Evolutionary conservation across 2,329 filamentous ascomycete genomes (phyloP).

Genomic region (Zelopaecilomyces penicillatus): DNA sequence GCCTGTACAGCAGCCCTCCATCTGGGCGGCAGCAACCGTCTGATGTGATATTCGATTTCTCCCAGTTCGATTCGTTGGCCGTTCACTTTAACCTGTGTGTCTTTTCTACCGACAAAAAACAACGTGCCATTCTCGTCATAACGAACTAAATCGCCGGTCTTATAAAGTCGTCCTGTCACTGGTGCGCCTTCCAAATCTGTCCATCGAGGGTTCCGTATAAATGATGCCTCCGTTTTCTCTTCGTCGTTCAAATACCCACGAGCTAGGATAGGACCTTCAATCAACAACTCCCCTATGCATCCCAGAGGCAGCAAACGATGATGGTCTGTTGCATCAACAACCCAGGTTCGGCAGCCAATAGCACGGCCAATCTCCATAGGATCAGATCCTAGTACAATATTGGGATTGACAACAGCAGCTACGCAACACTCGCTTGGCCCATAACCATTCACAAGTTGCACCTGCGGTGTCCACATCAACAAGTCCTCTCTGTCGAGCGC

Average conservation of each 20-base stretch:
- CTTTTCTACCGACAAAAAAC: conserved; percentile 40
- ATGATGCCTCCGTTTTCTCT: background rate
- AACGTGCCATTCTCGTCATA: conserved; percentile 30
- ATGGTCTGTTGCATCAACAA: background rate
- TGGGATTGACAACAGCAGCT: background rate
- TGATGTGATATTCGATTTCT: conserved; percentile 10
- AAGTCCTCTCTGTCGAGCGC: background rate
- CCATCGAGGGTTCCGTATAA: background rate
- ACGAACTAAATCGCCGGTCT: conserved; percentile 35
- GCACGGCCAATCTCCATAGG: background rate
- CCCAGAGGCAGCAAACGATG: background rate
- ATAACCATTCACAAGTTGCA: background rate
- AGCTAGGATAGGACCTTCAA: background rate
- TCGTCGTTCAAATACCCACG: background rate
- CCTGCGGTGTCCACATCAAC: background rate
- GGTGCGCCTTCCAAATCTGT: background rate
- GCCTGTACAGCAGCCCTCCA: background rate
- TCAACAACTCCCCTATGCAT: background rate
- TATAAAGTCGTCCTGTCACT: conserved; percentile 23
- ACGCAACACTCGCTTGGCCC: background rate
- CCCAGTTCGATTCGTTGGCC: conserved; percentile 44
- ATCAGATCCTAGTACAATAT: background rate
- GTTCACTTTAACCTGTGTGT: conserved; percentile 46
- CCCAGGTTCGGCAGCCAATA: background rate
- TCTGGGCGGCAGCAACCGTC: background rate